These are phyloP conservation scores for Termitomyces eurrhizus DNA, from an alignment of 768 basidiomycete species.

Conservation along the genomic window DNA sequence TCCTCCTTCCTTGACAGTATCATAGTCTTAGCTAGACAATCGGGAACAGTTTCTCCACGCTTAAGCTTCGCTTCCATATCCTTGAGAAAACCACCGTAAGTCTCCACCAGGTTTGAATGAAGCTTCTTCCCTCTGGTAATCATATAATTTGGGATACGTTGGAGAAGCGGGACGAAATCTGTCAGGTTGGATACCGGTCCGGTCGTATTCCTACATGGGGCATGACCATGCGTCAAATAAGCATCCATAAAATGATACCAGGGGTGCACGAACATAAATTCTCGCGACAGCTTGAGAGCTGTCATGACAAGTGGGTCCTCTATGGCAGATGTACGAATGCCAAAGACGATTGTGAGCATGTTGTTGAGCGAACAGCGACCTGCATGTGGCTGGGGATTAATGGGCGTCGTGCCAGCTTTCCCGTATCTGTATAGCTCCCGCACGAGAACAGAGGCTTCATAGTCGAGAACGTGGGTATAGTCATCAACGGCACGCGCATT, in stretches of 20 bases:
- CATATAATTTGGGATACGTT: slow-evolving; percentile 34
- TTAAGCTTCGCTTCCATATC: slow-evolving; percentile 33
- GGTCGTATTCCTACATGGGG: slow-evolving; percentile 31
- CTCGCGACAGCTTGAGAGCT: slow-evolving; percentile 34
- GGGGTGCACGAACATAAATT: slow-evolving; percentile 36
- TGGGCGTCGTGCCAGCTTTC: slow-evolving; percentile 25
- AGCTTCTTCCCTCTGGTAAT: slow-evolving; percentile 34
- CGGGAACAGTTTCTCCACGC: slow-evolving; percentile 33
- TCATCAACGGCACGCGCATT: slow-evolving; percentile 29
- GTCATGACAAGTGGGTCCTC: slow-evolving; percentile 32
- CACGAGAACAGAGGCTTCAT: slow-evolving; percentile 36
- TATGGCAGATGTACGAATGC: slow-evolving; percentile 35
- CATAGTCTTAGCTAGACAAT: slow-evolving; percentile 39
- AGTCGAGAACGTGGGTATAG: slow-evolving; percentile 33
- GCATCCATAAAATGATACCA: background rate
- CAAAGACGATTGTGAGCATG: slow-evolving; percentile 42
- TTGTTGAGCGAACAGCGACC: slow-evolving; percentile 40
- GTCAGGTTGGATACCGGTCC: slow-evolving; percentile 42
- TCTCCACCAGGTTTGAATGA: slow-evolving; percentile 32
- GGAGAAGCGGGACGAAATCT: slow-evolving; percentile 42
- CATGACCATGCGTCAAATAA: slow-evolving; percentile 4
- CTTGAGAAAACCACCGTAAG: slow-evolving; percentile 35
- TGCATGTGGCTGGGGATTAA: slow-evolving; percentile 36
- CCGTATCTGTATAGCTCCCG: slow-evolving; percentile 31
- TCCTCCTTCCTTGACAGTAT: slow-evolving; percentile 30